Percentiles rank a stretch among this genome's conserved stretches.
These are phyloP conservation scores for Fusarium haematococcum DNA, from an alignment of 2,329 filamentous ascomycete genomes.

Conservation along the genomic window DNA sequence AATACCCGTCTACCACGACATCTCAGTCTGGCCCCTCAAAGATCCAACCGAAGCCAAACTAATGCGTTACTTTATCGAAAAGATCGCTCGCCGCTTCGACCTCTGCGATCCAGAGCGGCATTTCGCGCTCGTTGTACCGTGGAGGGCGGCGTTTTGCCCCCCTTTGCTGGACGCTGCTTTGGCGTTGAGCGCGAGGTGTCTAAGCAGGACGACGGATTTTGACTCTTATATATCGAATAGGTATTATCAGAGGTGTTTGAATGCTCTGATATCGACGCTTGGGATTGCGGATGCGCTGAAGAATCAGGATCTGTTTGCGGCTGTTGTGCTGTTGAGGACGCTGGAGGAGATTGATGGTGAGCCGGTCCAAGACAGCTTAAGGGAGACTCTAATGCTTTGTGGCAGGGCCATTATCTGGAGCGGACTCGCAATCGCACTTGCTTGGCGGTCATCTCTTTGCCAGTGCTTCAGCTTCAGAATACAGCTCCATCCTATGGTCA, in stretches of 20 bases:
- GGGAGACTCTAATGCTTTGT: background rate
- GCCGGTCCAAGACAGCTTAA: background rate
- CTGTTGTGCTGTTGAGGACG: background rate
- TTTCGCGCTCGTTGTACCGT: background rate
- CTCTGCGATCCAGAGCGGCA: background rate
- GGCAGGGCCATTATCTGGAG: background rate
- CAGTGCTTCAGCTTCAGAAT: background rate
- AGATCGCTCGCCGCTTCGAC: background rate
- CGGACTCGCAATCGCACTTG: background rate
- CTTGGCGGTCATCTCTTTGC: background rate
- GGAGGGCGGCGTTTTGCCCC: background rate
- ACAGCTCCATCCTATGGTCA: background rate
- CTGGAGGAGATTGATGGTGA: background rate
- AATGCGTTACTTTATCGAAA: background rate
- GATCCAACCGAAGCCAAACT: background rate
- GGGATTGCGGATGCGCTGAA: background rate
- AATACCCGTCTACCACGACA: background rate
- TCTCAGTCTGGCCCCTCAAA: slow-evolving; percentile 1
- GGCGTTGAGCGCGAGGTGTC: background rate
- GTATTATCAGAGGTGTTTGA: background rate
- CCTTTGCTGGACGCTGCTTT: background rate
- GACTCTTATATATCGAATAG: background rate
- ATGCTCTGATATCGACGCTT: background rate
- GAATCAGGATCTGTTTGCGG: background rate
- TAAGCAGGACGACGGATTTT: background rate